These are phyloP conservation scores for Zangia roseola DNA, from an alignment of 768 basidiomycete genomes.

Conservation along the genomic window DNA sequence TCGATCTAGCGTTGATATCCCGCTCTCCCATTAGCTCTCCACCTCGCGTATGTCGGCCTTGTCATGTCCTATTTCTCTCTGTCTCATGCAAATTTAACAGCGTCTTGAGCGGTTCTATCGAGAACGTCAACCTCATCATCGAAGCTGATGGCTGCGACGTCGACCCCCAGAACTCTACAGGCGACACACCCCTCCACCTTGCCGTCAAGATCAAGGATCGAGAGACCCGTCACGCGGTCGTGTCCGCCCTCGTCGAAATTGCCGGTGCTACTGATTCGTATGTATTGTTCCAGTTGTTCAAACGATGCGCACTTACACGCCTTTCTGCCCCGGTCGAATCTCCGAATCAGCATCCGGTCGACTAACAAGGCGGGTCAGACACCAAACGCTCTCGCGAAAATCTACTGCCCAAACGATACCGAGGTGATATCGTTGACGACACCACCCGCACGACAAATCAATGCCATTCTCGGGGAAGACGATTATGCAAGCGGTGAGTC, in stretches of 20 bases:
- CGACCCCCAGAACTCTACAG: slow-evolving; percentile 23
- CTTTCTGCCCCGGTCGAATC: background rate
- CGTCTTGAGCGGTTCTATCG: slow-evolving; percentile 12
- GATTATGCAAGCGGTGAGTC: slow-evolving; percentile 24
- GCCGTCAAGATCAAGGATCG: slow-evolving; percentile 21
- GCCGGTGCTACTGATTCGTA: slow-evolving; percentile 28
- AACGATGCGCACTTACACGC: background rate
- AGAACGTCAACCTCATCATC: slow-evolving; percentile 25
- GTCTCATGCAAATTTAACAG: slow-evolving; percentile 2
- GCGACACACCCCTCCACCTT: slow-evolving; percentile 30
- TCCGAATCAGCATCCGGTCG: slow-evolving; percentile 18
- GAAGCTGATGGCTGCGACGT: slow-evolving; percentile 29
- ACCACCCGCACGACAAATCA: slow-evolving; percentile 16
- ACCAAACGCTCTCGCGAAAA: slow-evolving; percentile 21
- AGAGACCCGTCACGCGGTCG: slow-evolving; percentile 16
- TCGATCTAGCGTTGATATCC: slow-evolving; percentile 12
- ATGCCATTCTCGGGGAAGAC: slow-evolving; percentile 3
- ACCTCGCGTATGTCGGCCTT: slow-evolving; percentile 28
- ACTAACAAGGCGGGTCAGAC: slow-evolving; percentile 28
- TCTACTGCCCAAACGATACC: slow-evolving; percentile 19
- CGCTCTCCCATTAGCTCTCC: slow-evolving; percentile 22
- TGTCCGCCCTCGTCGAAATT: slow-evolving; percentile 21
- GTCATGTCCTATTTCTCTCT: background rate
- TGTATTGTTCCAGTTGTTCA: background rate
- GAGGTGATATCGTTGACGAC: slow-evolving; percentile 18